phyloP scores from a whole-genome alignment of 1,284 basidiomycete species.

The Meripilus lineatus region DNA sequence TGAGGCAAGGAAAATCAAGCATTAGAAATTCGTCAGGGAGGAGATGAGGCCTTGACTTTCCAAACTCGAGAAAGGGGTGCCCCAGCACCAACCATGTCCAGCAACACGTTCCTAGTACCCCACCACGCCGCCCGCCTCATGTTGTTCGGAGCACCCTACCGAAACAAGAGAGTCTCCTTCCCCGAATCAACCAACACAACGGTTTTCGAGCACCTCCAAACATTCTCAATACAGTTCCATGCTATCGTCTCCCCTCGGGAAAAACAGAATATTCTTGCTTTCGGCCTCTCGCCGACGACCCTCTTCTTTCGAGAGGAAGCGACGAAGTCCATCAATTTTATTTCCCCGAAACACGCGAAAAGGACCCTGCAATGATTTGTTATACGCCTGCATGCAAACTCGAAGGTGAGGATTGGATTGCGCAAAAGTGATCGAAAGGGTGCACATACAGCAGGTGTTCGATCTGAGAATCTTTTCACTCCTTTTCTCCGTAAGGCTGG shows the following conservation, averaged over 20 bases:
- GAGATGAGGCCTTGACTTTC: too few relatives aligned
- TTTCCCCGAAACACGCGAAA: conserved; percentile 83
- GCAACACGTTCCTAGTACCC: too few relatives aligned
- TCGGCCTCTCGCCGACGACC: conserved; percentile 51
- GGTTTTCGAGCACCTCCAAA: too few relatives aligned
- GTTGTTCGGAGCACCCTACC: too few relatives aligned
- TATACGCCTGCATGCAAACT: conserved; percentile 16
- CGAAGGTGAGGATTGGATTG: conserved; percentile 14
- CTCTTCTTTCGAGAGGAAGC: conserved; percentile 63
- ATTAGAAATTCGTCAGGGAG: too few relatives aligned
- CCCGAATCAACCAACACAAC: too few relatives aligned
- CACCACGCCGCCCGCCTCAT: too few relatives aligned
- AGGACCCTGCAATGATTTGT: conserved; percentile 39
- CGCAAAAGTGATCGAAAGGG: neutral
- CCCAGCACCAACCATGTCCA: too few relatives aligned
- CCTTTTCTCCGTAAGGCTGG: conserved; percentile 72
- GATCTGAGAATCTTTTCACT: conserved; percentile 76
- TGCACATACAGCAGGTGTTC: conserved; percentile 57
- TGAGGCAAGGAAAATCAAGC: too few relatives aligned
- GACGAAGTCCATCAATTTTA: conserved; percentile 62
- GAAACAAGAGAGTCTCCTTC: too few relatives aligned
- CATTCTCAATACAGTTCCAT: conserved; percentile 44
- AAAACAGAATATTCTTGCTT: conserved; percentile 50
- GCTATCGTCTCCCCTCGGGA: conserved; percentile 55
- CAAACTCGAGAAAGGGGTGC: too few relatives aligned